Conservation (phyloP, 352 stramenopile genomes). For the Sclerospora graminicola region DNA sequence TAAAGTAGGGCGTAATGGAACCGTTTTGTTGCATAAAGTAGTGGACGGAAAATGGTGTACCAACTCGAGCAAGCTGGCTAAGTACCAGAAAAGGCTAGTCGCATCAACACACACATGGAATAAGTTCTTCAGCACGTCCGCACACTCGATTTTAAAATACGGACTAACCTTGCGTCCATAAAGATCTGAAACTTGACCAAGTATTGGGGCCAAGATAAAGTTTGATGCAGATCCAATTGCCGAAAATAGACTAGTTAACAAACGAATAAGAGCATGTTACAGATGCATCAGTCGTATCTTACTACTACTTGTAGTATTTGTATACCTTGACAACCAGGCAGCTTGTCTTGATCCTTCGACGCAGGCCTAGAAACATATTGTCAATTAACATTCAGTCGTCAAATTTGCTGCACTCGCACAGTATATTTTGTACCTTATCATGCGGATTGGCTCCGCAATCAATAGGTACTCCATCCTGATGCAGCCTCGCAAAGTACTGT, state of each 20-base stretch:
- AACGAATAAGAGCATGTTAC: background rate
- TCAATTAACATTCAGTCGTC: background rate
- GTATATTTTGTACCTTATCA: conserved; percentile 17
- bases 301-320: background rate
- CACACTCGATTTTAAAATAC: background rate
- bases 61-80: conserved; percentile 47
- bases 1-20: conserved; percentile 55
- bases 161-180: conserved; percentile 62
- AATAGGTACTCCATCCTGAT: conserved; percentile 37
- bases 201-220: conserved; percentile 57
- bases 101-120: background rate
- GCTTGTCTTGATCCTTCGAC: conserved; percentile 55
- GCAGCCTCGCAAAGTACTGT: conserved; percentile 68
- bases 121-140: background rate
- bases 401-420: background rate
- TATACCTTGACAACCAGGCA: conserved; percentile 59
- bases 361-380: conserved; percentile 28
- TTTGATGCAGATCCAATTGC: conserved; percentile 42
- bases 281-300: background rate
- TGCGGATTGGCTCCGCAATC: conserved; percentile 49
- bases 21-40: conserved; percentile 49
- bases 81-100: conserved; percentile 60
- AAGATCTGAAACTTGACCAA: conserved; percentile 62
- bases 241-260: conserved; percentile 41
- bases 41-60: conserved; percentile 57